Percentiles rank a stretch among this genome's conserved stretches.
Evolutionary conservation across 257 asterid species (phyloP).

Genomic region (Solanum corneliomulleri): DNA sequence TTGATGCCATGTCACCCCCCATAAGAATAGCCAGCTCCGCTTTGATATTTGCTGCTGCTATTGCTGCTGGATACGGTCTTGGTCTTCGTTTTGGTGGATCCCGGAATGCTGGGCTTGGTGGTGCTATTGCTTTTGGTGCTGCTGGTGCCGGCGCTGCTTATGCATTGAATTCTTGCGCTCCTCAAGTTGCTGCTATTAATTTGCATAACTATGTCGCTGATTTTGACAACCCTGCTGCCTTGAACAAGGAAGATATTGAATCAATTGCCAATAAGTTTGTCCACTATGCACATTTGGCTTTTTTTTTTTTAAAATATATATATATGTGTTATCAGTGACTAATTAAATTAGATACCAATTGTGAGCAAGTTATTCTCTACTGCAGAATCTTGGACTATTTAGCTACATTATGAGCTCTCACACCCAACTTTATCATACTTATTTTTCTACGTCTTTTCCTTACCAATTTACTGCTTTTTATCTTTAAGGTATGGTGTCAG

Average conservation of each 20-base stretch:
- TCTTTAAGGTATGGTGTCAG: constrained; percentile 75
- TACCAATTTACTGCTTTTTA: neutral
- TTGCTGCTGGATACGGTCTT: constrained; percentile 79
- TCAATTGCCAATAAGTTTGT: constrained; percentile 62
- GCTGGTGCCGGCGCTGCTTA: constrained; percentile 88
- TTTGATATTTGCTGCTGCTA: constrained; percentile 56
- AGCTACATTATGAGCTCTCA: neutral
- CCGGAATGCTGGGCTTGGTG: constrained; percentile 59
- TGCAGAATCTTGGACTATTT: neutral
- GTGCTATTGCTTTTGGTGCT: constrained; percentile 74
- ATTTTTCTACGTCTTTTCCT: neutral
- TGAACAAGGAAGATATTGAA: constrained; percentile 80
- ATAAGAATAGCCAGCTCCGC: constrained; percentile 69
- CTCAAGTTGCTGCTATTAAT: constrained; percentile 76
- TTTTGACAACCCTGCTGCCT: constrained; percentile 54
- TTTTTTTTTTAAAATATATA: neutral
- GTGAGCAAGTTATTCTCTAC: neutral
- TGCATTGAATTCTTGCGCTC: constrained; percentile 73
- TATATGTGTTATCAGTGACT: neutral
- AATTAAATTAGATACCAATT: neutral
- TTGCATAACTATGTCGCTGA: constrained; percentile 81
- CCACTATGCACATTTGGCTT: neutral
- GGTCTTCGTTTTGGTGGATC: constrained; percentile 75
- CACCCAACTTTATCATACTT: neutral
- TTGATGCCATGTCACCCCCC: constrained; percentile 67